phyloP scores from a whole-genome alignment of 164 flowering plant species.

The Paratinospora sagittata region DNA sequence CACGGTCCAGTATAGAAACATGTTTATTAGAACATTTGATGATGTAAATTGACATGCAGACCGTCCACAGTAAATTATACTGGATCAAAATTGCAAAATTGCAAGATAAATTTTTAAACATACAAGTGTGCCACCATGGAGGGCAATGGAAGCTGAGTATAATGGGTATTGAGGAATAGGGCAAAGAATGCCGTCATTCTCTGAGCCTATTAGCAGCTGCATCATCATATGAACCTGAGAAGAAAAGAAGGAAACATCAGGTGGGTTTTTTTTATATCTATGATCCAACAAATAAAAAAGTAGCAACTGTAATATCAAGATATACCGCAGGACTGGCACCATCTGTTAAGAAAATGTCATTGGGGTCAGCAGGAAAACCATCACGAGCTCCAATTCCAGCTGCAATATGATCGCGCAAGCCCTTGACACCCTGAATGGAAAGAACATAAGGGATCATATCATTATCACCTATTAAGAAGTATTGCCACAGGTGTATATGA shows the following conservation, averaged over 20 bases:
- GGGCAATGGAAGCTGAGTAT: constrained; percentile 96
- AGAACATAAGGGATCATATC: not conserved
- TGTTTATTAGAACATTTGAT: not conserved
- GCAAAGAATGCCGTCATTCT: constrained; percentile 90
- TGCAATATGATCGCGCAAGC: constrained; percentile 87
- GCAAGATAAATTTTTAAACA: constrained; percentile 13
- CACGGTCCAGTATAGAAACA: not conserved
- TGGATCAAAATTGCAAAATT: not conserved
- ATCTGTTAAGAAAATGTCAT: constrained; percentile 95
- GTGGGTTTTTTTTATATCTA: not conserved
- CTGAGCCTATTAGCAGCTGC: constrained; percentile 84
- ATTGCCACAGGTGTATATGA: not conserved
- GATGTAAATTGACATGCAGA: not conserved
- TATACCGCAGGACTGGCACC: constrained; percentile 98
- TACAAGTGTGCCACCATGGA: constrained; percentile 97
- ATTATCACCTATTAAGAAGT: not conserved
- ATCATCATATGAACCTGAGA: constrained; percentile 97
- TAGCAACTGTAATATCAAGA: not conserved
- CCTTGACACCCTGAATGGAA: constrained; percentile 71
- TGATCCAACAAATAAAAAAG: not conserved
- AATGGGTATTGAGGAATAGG: constrained; percentile 99
- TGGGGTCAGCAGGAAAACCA: constrained; percentile 82
- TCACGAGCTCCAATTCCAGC: constrained; percentile 96
- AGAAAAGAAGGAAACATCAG: constrained; percentile 6
- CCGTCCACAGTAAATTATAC: not conserved